phyloP scores from a whole-genome alignment of 31 red algal species.

The Porphyra umbilicalis region DNA sequence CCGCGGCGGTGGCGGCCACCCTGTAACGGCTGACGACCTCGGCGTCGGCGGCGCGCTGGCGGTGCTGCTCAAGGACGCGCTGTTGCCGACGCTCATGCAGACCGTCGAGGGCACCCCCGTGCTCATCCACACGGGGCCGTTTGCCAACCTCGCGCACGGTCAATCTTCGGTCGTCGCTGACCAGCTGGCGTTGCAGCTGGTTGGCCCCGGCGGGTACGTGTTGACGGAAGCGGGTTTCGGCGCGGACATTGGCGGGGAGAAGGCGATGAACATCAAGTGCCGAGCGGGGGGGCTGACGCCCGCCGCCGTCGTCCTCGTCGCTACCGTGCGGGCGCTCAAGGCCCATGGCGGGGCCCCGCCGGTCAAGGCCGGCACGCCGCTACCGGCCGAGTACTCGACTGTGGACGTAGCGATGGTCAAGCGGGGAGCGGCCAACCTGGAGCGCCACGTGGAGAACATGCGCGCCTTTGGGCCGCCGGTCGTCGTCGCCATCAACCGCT shows the following conservation, averaged over 20 bases:
- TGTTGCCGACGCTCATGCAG: conserved; percentile 96
- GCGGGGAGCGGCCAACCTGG: conserved; percentile 73
- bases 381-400: conserved; percentile 39
- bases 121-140: conserved; percentile 96
- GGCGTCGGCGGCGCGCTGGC: conserved; percentile 82
- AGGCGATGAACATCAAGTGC: conserved; percentile 93
- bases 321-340: conserved; percentile 87
- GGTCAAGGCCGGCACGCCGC: conserved; percentile 60
- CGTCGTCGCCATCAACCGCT: conserved; percentile 83
- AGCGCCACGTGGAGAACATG: conserved; percentile 78
- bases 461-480: conserved; percentile 69
- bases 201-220: conserved; percentile 80
- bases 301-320: conserved; percentile 72
- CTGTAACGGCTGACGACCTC: conserved; percentile 90
- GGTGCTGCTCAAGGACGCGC: conserved; percentile 92
- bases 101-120: conserved; percentile 93
- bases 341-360: conserved; percentile 92
- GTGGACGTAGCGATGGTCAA: conserved; percentile 65
- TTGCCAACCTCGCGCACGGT: conserved; percentile 95
- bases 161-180: conserved; percentile 91
- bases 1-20: conserved; percentile 18
- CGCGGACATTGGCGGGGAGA: conserved; percentile 93
- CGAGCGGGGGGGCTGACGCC: conserved; percentile 60
- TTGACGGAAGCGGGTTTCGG: conserved; percentile 98
- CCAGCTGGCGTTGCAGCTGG: conserved; percentile 84